A percentile compares a stretch with the other conserved stretches of the same genome.
These are phyloP conservation scores for Microbotryomycetes sp. DNA, from an alignment of 1,284 basidiomycete genomes.

Conservation along the genomic window DNA sequence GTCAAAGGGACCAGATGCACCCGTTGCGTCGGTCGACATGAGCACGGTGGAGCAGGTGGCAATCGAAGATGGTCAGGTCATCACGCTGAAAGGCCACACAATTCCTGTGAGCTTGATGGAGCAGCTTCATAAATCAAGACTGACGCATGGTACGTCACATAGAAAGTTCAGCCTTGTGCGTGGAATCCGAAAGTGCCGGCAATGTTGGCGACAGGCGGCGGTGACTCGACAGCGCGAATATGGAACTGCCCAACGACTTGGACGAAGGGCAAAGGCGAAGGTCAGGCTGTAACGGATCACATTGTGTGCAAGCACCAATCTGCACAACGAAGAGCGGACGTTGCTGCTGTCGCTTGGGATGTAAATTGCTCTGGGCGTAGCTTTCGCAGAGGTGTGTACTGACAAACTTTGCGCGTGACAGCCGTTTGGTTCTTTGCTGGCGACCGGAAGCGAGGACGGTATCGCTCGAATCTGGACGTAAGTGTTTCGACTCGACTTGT, in stretches of 20 bases:
- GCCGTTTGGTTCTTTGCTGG: constrained; percentile 45
- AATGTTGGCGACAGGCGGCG: constrained; percentile 66
- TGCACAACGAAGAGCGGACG: constrained; percentile 57
- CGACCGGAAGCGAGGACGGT: constrained; percentile 50
- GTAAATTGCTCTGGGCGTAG: constrained; percentile 44
- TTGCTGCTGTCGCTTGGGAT: constrained; percentile 67
- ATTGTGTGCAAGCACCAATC: constrained; percentile 47
- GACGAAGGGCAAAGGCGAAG: constrained; percentile 32
- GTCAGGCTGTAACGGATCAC: constrained; percentile 47
- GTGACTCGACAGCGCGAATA: constrained; percentile 64
- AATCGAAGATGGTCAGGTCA: constrained; percentile 7
- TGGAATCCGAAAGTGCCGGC: constrained; percentile 63
- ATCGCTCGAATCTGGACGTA: constrained; percentile 59
- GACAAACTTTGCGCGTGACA: neutral
- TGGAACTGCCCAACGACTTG: constrained; percentile 57
- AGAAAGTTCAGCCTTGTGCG: constrained; percentile 72
- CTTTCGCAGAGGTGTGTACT: neutral
- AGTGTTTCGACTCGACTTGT: constrained; percentile 27
- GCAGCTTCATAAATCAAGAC: too few species aligned
- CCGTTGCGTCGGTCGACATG: neutral
- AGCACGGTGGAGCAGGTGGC: neutral
- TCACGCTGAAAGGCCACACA: constrained; percentile 30
- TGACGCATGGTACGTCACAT: too few species aligned
- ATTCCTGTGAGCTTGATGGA: constrained; percentile 16
- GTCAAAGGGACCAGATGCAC: neutral